Base-by-base conservation (phyloP, 2,329 filamentous ascomycete genomes). In the Kalmusia sp. region DNA sequence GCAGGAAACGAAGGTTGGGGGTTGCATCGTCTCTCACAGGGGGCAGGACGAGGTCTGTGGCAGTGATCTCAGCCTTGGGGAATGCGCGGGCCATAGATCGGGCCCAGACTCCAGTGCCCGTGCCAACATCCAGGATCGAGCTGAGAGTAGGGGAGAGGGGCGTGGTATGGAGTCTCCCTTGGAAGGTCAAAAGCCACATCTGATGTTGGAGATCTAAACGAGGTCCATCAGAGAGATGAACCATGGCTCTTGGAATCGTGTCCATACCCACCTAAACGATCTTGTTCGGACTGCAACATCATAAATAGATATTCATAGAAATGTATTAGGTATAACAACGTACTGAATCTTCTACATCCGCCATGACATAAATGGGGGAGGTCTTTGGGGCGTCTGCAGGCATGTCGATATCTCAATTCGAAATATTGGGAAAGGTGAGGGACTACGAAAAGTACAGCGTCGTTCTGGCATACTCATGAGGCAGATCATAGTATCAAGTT, bases 311-410 rank as follows among this genome's bases (percentile, higher is more conserved):
- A 30, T 46, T 2, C 3, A 3, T 34, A 35, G 19, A 17, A 4
- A 19, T 19, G 19, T 19, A 22, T 30, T 25, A 30, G 19, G 15
- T 7, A 7, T 35, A 4, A 17, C 12, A 24, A 46, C 43, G 19
- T 46, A 46, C 43, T 30, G 30, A 17, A 25, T 46, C 43, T 25
- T 46, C 28, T 22, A 35, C 43, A 35, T 46, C 43, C 11, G 43
- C 43, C 43, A 46, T 46, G n/a, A 46, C 43, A 35, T 46, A 46
- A 9, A 46, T 35, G 19, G n/a, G n/a, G n/a, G n/a, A n/a, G n/a
- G n/a, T n/a, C n/a, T n/a, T n/a, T n/a, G n/a, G n/a, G n/a, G n/a
- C n/a, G n/a, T n/a, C n/a, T n/a, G n/a, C n/a, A n/a, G n/a, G n/a
- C n/a, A n/a, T n/a, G n/a, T n/a, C n/a, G n/a, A n/a, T n/a, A n/a